Evolutionary conservation across 805 yeast genomes (phyloP), one percentile per base, ranked within the genome.

Genomic region (Hanseniaspora jakobsenii): DNA sequence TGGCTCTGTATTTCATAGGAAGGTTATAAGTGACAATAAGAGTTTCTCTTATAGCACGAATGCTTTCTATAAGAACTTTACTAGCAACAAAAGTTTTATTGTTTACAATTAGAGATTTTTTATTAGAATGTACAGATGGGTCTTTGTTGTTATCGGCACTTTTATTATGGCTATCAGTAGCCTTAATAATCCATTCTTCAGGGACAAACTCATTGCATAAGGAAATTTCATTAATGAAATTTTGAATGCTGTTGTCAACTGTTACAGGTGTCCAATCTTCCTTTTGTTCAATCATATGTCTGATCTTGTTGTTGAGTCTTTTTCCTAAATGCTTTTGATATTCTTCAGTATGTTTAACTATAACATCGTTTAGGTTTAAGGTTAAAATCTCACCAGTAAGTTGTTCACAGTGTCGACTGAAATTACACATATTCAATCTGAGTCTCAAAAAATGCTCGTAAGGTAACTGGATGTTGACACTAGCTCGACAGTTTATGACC

Each of bases 181-280:
- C n/a, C 9, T 14, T 23, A 12, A 41, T 60, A 2, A 63, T 55
- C 84, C 85, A 79, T 9, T 50, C 56, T 0, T 60, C 53, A 1
- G 73, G 73, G 46, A 72, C 77, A 9, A 66, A 54, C 19, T 64
- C 63, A 2, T 67, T 64, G n/a, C 73, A 60, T 12, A 66, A 65
- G 1, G 71, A 65, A 10, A 81, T 68, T 32, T 67, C 68, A 52
- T 74, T 73, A 4, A 76, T 70, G 12, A 61, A 54, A 3, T 45
- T 52, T 53, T 81, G 87, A 2, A 76, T 58, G 1, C 57, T 55
- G 1, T 62, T 55, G 0, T 73, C 56, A 8, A 77, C 72, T n/a
- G 73, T 71, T 16, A 71, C 73, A 43, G 87, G 94, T 48, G 73
- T 75, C 97, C 97, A 89, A 18, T 64, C 64, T 51, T 87, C 97